phyloP scores from a whole-genome alignment of 2,329 filamentous ascomycete genomes.

The Sporothrix globosa region DNA sequence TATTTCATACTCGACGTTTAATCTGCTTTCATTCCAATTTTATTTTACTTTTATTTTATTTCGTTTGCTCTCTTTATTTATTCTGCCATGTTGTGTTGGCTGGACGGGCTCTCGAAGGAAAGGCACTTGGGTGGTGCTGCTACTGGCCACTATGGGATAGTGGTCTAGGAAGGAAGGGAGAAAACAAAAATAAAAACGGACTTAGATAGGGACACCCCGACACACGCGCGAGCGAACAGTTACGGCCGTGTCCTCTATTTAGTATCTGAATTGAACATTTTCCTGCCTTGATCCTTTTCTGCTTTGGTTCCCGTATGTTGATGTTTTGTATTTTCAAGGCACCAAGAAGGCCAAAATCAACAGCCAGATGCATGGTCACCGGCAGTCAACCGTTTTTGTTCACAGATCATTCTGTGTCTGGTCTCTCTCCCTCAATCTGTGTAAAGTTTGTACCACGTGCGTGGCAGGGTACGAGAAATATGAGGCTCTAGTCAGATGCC shows the following conservation, averaged over 20 bases:
- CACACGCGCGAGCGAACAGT: background rate
- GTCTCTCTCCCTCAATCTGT: background rate
- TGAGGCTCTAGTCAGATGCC: conserved; percentile 13
- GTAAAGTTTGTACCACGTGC: conserved; percentile 6
- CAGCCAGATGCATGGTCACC: background rate
- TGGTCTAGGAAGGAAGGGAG: background rate
- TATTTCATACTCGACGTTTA: background rate
- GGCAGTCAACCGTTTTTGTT: background rate
- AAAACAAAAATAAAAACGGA: background rate
- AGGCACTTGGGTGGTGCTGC: background rate
- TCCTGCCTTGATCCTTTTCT: background rate
- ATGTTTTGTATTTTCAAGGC: background rate
- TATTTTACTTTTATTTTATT: background rate
- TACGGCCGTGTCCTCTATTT: background rate
- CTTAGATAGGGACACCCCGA: background rate
- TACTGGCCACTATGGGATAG: background rate
- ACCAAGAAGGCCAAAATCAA: background rate
- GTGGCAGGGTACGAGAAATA: no score
- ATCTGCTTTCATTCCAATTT: background rate
- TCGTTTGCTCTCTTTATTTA: background rate
- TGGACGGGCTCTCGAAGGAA: background rate
- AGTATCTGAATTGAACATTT: background rate
- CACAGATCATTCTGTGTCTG: background rate
- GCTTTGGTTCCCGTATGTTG: background rate
- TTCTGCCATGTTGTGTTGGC: background rate